A percentile compares a stretch with the other conserved stretches of the same genome.
Conservation (phyloP, 2,329 filamentous ascomycete species). For the Microsporum ferrugineum region DNA sequence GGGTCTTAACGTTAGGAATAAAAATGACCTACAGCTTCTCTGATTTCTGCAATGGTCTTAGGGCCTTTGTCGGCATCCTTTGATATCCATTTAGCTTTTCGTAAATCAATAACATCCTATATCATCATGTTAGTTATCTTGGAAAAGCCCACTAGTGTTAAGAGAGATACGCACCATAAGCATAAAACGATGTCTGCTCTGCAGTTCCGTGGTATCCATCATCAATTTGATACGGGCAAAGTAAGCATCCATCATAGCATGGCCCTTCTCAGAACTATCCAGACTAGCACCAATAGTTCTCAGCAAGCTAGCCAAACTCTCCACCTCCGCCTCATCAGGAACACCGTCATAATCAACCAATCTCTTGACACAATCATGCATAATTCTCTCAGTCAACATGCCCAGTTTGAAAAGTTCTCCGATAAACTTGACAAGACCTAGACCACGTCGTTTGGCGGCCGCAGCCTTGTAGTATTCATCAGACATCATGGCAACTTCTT, state of each 20-base stretch:
- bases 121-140: constrained; percentile 7
- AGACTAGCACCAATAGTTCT: constrained; percentile 84
- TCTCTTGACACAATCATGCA: constrained; percentile 98
- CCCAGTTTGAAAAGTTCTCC: constrained; percentile 97
- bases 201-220: constrained; percentile 66
- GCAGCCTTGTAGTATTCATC: constrained; percentile 94
- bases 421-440: constrained; percentile 97
- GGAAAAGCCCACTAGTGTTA: neutral
- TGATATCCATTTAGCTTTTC: constrained; percentile 64
- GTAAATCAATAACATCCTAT: constrained; percentile 72
- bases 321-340: constrained; percentile 90
- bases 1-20: neutral
- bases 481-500: constrained; percentile 72
- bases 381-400: constrained; percentile 98
- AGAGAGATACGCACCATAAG: constrained; percentile 49
- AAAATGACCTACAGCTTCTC: constrained; percentile 52
- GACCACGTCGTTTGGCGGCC: constrained; percentile 88
- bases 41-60: constrained; percentile 90
- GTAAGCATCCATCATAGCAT: constrained; percentile 81
- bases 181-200: constrained; percentile 90
- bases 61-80: constrained; percentile 90
- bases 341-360: constrained; percentile 88
- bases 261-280: constrained; percentile 71
- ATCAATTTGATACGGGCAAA: constrained; percentile 78
- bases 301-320: constrained; percentile 87